These are phyloP conservation scores for Magnaporthales sp. DNA, from an alignment of 2,329 filamentous ascomycete species.

Conservation along the genomic window DNA sequence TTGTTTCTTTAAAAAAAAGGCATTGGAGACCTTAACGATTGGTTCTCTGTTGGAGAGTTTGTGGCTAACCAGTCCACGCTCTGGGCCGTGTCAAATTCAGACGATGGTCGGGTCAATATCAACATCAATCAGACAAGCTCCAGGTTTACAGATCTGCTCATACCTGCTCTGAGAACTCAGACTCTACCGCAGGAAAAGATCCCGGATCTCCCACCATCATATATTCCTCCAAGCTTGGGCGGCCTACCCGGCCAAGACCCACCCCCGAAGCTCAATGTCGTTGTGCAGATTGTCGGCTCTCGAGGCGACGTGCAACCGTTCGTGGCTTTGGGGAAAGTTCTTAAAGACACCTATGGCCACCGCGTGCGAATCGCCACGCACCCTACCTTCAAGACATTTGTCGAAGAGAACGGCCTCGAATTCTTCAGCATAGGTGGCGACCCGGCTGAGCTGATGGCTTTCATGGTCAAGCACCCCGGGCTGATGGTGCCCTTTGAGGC, in stretches of 20 bases:
- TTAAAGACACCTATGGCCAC: conserved; percentile 65
- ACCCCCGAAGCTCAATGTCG: conserved; percentile 57
- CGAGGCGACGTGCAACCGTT: conserved; percentile 78
- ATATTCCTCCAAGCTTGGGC: conserved; percentile 65
- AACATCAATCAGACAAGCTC: conserved; percentile 64
- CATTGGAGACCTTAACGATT: too few species aligned
- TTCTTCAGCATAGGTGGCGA: conserved; percentile 77
- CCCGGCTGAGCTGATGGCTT: conserved; percentile 74
- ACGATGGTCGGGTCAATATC: conserved; percentile 72
- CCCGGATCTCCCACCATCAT: conserved; percentile 48
- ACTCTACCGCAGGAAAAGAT: conserved; percentile 18
- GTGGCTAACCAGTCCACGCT: background rate
- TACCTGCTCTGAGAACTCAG: conserved; percentile 52
- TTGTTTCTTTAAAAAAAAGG: background rate
- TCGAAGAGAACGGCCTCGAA: conserved; percentile 65
- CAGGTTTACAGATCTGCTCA: conserved; percentile 57
- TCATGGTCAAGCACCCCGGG: conserved; percentile 80
- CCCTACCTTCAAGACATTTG: conserved; percentile 66
- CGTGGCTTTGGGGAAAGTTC: conserved; percentile 61
- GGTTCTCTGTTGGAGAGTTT: background rate
- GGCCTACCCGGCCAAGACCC: conserved; percentile 49
- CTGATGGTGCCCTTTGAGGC: conserved; percentile 68
- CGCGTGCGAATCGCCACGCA: conserved; percentile 73
- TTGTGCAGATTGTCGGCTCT: conserved; percentile 76
- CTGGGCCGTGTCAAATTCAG: conserved; percentile 24